These are phyloP conservation scores for Pseudogymnoascus pannorum DNA, from an alignment of 2,329 filamentous ascomycete genomes.

Conservation along the genomic window DNA sequence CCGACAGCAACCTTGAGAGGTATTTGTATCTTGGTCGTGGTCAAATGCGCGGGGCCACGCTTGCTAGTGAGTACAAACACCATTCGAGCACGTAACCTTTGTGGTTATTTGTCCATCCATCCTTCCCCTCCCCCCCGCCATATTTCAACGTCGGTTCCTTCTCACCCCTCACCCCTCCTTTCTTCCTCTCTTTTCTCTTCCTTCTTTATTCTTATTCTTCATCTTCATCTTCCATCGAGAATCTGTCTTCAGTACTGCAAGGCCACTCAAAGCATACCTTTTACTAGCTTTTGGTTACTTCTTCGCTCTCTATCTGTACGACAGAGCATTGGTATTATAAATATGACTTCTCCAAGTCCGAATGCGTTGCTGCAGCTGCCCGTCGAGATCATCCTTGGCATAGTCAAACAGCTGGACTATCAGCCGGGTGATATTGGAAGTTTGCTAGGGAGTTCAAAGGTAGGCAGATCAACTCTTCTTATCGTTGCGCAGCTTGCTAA, in stretches of 20 bases:
- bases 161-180: not conserved
- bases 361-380: not conserved
- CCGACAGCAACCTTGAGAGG: constrained; percentile 3
- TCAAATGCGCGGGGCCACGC: not conserved
- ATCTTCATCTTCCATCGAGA: not conserved
- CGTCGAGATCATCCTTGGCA: not conserved
- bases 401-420: not conserved
- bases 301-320: not conserved
- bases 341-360: not conserved
- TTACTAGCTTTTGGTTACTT: not conserved
- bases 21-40: not conserved
- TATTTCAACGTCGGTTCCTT: not conserved
- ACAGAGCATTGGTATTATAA: not conserved
- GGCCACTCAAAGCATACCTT: not conserved
- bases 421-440: not conserved
- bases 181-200: not conserved
- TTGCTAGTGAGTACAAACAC: not conserved
- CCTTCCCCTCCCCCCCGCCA: constrained; percentile 3
- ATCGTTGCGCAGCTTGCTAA: not conserved
- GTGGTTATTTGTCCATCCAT: constrained; percentile 6
- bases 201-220: not conserved
- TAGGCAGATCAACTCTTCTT: not conserved
- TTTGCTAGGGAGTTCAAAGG: not conserved
- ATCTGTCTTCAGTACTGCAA: not conserved
- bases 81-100: constrained; percentile 4